phyloP scores from a whole-genome alignment of 2,329 filamentous ascomycete genomes.

The Xylaria sp. region DNA sequence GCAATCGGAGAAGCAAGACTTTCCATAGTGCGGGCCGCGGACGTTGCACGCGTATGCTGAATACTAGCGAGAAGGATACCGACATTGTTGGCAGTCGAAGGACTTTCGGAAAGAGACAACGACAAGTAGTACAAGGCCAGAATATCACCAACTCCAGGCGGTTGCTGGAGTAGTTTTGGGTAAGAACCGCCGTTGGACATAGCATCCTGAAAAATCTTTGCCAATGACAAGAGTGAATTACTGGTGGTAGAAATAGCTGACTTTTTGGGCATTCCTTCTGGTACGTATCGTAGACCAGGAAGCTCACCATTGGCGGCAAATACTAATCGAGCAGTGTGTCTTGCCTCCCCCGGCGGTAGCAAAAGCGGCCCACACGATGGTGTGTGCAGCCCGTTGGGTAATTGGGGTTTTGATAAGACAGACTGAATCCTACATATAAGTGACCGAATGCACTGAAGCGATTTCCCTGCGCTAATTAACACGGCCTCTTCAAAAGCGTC shows the following conservation, averaged over 20 bases:
- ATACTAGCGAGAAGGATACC: constrained; percentile 96
- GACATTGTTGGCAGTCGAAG: constrained; percentile 97
- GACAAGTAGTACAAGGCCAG: constrained; percentile 95
- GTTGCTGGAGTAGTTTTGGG: constrained; percentile 66
- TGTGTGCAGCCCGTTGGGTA: constrained; percentile 45
- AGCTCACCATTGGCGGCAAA: constrained; percentile 81
- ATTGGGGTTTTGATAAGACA: constrained; percentile 67
- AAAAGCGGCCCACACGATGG: constrained; percentile 72
- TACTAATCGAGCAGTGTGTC: constrained; percentile 82
- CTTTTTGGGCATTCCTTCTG: constrained; percentile 75
- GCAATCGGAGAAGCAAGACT: constrained; percentile 65
- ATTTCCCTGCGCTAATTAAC: constrained; percentile 81
- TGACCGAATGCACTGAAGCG: constrained; percentile 75
- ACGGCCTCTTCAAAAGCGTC: constrained; percentile 95
- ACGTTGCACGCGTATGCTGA: constrained; percentile 70
- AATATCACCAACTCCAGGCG: constrained; percentile 88
- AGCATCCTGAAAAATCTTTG: constrained; percentile 97
- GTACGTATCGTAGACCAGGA: constrained; percentile 79
- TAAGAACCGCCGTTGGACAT: constrained; percentile 78
- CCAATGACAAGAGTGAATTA: constrained; percentile 91
- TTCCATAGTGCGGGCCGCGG: constrained; percentile 46
- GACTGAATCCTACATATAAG: constrained; percentile 82
- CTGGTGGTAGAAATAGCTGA: constrained; percentile 92
- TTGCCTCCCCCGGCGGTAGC: constrained; percentile 82
- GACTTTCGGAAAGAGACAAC: constrained; percentile 91